Conservation (phyloP, 2,329 filamentous ascomycete species). For the Calonectria hawksworthii region DNA sequence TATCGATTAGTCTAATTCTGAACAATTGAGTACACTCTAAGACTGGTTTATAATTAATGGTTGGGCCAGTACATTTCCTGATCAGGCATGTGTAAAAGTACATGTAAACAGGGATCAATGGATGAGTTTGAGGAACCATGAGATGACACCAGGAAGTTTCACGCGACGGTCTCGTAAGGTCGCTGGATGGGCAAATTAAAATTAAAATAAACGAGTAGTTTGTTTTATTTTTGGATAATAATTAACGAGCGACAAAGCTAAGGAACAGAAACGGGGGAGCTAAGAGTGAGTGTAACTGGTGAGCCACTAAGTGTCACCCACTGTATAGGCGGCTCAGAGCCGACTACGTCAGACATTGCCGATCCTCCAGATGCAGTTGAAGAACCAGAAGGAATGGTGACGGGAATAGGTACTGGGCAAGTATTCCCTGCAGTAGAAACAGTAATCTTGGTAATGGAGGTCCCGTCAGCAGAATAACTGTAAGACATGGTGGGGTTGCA, state of each 20-base stretch:
- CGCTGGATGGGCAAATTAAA: too few species aligned
- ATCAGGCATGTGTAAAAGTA: too few species aligned
- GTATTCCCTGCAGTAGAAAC: constrained; percentile 20
- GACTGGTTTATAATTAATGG: too few species aligned
- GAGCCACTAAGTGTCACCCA: neutral
- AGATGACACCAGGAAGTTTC: neutral
- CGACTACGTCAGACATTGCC: neutral
- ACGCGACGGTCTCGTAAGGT: neutral
- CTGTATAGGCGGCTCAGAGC: constrained; percentile 12
- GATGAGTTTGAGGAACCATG: neutral
- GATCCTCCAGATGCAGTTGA: constrained; percentile 1
- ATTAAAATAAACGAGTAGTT: neutral
- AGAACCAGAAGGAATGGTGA: constrained; percentile 15
- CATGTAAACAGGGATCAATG: too few species aligned
- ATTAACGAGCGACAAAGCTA: neutral
- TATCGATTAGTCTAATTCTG: too few species aligned
- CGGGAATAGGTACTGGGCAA: constrained; percentile 28
- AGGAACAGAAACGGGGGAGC: neutral
- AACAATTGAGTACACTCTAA: too few species aligned
- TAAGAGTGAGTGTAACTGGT: constrained; percentile 9
- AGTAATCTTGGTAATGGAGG: constrained; percentile 13
- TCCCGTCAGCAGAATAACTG: constrained; percentile 20
- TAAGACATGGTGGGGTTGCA: constrained; percentile 28
- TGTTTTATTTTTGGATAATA: neutral
- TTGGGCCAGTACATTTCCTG: too few species aligned